Evolutionary conservation across 129 eudicot genomes (phyloP), one percentile per base, ranked within the genome.

Genomic region (Artemisia tridentata): DNA sequence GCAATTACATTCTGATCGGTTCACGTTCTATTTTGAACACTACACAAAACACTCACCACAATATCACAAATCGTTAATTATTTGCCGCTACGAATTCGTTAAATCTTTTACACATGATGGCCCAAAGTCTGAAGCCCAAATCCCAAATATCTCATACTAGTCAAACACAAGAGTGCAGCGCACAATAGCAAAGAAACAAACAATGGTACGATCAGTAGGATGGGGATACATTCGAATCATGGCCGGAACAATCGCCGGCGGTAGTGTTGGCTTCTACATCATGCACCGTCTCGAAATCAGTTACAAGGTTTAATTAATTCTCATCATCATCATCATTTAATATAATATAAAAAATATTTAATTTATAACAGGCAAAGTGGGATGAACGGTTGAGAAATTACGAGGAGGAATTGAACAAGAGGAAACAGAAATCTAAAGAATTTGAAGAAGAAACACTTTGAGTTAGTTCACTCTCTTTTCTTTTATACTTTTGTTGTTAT

Each of bases 141-240:
- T 11, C 45, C 45, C 10, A 34, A 1, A 34, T 34, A 34, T 0
- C 6, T 34, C 9, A 38, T 38, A 7, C 45, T 7, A 38, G 45
- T 7, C 45, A 38, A 38, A 38, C 45, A 38, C 45, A 7, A 7
- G 11, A 0, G 45, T 6, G 7, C 41, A 34, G 41, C 41, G 41
- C 41, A 38, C 45, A 38, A 19, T 16, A 53, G 0, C 31, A 20
- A 27, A 2, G 13, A 55, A 18, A n/a, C 19, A 59, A 14, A 57
- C 45, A 66, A 74, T 76, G 78, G 85, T 23, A 80, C 78, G 73
- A 51, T 75, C 97, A 18, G 59, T 81, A 55, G 82, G 81, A 84
- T 93, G 97, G 99, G 99, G 93, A 31, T 90, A 87, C 75, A 34
- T 79, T 46, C 70, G 99, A 75, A 93, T 93, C 73, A 93, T 93